A percentile compares a stretch with the other conserved stretches of the same genome.
Conservation (phyloP, 257 asterid genomes). For the Ophiorrhiza pumila region DNA sequence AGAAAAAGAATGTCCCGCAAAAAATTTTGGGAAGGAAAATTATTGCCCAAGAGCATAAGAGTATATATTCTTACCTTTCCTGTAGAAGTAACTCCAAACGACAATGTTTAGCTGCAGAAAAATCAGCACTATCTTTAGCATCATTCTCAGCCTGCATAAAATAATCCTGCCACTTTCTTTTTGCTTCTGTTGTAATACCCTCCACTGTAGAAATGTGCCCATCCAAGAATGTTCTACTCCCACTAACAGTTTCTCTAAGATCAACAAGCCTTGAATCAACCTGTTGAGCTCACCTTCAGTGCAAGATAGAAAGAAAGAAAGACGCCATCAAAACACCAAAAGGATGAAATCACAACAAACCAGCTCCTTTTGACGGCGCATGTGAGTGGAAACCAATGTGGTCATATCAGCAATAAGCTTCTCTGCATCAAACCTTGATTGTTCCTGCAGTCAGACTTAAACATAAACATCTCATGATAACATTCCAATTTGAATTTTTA, state of each 20-base stretch:
- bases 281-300: conserved; percentile 28
- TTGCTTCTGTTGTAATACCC: conserved; percentile 66
- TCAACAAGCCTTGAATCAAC: conserved; percentile 61
- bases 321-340: background rate
- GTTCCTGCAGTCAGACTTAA: conserved; percentile 47
- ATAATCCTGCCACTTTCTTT: conserved; percentile 86
- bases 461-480: conserved; percentile 16
- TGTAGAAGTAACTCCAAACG: conserved; percentile 70
- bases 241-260: conserved; percentile 51
- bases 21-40: background rate
- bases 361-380: conserved; percentile 74
- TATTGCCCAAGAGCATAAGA: background rate
- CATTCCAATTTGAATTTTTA: background rate
- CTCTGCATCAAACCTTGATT: conserved; percentile 61
- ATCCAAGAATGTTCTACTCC: conserved; percentile 57
- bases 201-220: conserved; percentile 62
- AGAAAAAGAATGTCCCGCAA: background rate
- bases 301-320: conserved; percentile 10
- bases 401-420: conserved; percentile 77
- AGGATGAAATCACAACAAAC: conserved; percentile 29
- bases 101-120: conserved; percentile 82
- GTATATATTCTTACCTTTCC: conserved; percentile 45
- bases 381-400: conserved; percentile 58
- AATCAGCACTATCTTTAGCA: conserved; percentile 60
- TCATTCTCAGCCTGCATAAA: conserved; percentile 46